Conservation (phyloP, 2,329 filamentous ascomycete genomes). For the Neofusicoccum ribis region DNA sequence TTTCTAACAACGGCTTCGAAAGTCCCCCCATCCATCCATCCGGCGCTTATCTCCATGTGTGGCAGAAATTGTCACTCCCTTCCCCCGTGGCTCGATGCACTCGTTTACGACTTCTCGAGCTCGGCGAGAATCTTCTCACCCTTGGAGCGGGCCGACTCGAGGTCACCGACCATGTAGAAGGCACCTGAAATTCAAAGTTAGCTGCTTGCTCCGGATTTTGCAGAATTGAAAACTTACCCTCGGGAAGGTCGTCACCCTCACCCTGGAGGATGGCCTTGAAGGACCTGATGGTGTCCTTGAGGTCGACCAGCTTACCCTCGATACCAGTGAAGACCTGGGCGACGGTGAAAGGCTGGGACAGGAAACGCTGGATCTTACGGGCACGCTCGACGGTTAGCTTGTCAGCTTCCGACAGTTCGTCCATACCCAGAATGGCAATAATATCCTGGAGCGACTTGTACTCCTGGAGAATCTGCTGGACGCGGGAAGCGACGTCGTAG, state of each 20-base stretch:
- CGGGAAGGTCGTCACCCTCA: constrained; percentile 93
- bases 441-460: constrained; percentile 99
- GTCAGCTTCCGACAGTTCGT: constrained; percentile 97
- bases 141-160: constrained; percentile 90
- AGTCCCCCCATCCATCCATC: constrained; percentile 5
- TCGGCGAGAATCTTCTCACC: constrained; percentile 99
- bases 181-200: constrained; percentile 48
- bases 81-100: constrained; percentile 2
- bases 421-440: constrained; percentile 99
- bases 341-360: constrained; percentile 97
- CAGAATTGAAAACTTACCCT: constrained; percentile 59
- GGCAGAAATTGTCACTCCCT: constrained; percentile 15
- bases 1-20: constrained; percentile 10
- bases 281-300: constrained; percentile 96
- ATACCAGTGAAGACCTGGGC: constrained; percentile 86
- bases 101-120: constrained; percentile 58
- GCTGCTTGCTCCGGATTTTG: neutral
- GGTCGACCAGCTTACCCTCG: constrained; percentile 93
- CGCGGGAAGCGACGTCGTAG: constrained; percentile 90
- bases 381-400: constrained; percentile 99
- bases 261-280: constrained; percentile 97
- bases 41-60: constrained; percentile 16
- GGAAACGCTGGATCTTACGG: constrained; percentile 99
- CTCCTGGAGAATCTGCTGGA: constrained; percentile 99
- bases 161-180: constrained; percentile 98